A percentile compares a stretch with the other conserved stretches of the same genome.
These are phyloP conservation scores for Apiospora sp. DNA, from an alignment of 2,329 filamentous ascomycete genomes.

Conservation along the genomic window DNA sequence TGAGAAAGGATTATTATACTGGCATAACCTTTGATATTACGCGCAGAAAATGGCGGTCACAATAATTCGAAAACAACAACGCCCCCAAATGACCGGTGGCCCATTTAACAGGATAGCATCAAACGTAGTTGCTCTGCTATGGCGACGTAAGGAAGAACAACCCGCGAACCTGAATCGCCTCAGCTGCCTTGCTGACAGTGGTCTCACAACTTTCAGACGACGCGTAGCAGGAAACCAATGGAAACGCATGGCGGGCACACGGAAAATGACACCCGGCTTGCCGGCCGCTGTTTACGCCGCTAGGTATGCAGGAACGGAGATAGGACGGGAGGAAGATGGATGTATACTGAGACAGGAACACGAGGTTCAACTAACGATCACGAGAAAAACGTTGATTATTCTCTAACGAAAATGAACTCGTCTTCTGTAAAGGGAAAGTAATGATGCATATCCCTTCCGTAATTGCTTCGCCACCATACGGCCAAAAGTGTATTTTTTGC, in stretches of 20 bases:
- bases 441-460: background rate
- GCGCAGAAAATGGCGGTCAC: background rate
- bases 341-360: background rate
- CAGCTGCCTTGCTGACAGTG: background rate
- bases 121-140: background rate
- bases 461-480: background rate
- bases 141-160: background rate
- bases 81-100: background rate
- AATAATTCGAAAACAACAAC: too few species aligned
- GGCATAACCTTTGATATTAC: background rate
- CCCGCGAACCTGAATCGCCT: background rate
- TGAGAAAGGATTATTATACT: background rate
- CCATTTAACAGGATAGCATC: too few species aligned
- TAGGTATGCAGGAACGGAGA: background rate
- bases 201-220: background rate
- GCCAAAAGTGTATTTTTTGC: slow-evolving; percentile 12
- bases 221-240: background rate
- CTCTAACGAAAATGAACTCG: background rate
- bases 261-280: background rate
- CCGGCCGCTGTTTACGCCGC: background rate
- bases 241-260: background rate
- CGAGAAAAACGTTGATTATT: background rate
- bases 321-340: background rate
- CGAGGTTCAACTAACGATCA: background rate
- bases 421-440: background rate